These are phyloP conservation scores for Cytospora mali DNA, from an alignment of 2,329 filamentous ascomycete species.

Conservation along the genomic window DNA sequence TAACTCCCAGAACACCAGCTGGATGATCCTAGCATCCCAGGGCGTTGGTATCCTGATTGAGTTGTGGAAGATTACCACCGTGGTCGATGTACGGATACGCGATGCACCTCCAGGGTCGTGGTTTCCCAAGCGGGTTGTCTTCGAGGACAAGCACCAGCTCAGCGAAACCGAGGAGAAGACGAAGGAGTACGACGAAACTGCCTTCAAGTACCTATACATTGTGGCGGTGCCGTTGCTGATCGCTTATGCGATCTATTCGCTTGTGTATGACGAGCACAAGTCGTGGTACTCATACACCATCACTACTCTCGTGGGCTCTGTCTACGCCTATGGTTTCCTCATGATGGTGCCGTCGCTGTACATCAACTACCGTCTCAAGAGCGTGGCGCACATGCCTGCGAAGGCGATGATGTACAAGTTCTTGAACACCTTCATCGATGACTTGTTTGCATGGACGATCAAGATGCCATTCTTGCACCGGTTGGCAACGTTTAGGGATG, in stretches of 20 bases:
- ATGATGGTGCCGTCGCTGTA: conserved; percentile 99
- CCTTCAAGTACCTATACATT: conserved; percentile 96
- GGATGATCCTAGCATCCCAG: conserved; percentile 97
- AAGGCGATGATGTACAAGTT: conserved; percentile 99
- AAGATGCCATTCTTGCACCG: conserved; percentile 97
- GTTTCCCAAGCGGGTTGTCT: conserved; percentile 77
- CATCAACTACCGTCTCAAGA: conserved; percentile 98
- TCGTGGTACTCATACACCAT: conserved; percentile 98
- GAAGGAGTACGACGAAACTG: conserved; percentile 96
- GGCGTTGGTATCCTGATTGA: conserved; percentile 74
- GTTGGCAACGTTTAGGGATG: conserved; percentile 88
- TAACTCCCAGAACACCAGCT: conserved; percentile 96
- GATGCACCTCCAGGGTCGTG: conserved; percentile 67
- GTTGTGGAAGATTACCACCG: conserved; percentile 94
- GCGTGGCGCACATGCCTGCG: conserved; percentile 93
- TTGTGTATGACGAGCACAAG: conserved; percentile 93
- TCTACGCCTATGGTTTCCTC: conserved; percentile 97
- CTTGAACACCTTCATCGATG: conserved; percentile 98
- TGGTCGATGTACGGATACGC: conserved; percentile 84
- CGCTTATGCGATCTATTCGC: conserved; percentile 87
- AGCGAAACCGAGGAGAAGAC: conserved; percentile 96
- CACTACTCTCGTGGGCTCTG: conserved; percentile 89
- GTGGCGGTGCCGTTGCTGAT: conserved; percentile 84
- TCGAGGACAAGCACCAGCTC: conserved; percentile 97
- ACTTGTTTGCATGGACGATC: conserved; percentile 97